Conservation (phyloP, 768 basidiomycete genomes). For the Phallus indusiatus region DNA sequence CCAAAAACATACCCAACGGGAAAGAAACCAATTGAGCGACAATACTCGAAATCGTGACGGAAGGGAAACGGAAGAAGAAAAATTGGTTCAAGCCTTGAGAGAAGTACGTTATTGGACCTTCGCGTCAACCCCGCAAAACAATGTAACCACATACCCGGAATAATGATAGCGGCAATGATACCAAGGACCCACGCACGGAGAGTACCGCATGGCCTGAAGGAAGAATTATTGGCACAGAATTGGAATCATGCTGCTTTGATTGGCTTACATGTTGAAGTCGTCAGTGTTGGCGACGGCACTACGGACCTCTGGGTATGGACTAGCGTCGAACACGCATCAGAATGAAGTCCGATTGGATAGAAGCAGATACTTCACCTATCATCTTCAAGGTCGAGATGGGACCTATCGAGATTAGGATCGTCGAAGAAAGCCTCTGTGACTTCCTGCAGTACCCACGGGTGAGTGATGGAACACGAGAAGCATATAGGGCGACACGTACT, state of each 20-base stretch:
- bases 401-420: conserved; percentile 32
- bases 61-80: conserved; percentile 40
- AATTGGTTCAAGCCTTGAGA: conserved; percentile 35
- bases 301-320: conserved; percentile 78
- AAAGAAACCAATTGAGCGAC: conserved; percentile 64
- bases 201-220: conserved; percentile 16
- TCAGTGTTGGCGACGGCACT: conserved; percentile 69
- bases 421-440: conserved; percentile 18
- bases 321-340: conserved; percentile 48
- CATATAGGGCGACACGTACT: background rate
- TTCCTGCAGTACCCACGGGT: background rate
- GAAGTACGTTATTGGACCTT: conserved; percentile 44
- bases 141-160: conserved; percentile 1
- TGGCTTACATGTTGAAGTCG: conserved; percentile 53
- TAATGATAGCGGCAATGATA: conserved; percentile 11
- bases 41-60: conserved; percentile 27
- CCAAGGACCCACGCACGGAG: conserved; percentile 56
- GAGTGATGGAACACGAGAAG: background rate
- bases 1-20: conserved; percentile 49
- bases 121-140: conserved; percentile 51
- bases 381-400: conserved; percentile 1
- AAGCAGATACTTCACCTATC: conserved; percentile 1
- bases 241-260: conserved; percentile 5
- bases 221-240: conserved; percentile 28
- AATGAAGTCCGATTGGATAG: conserved; percentile 13